These are phyloP conservation scores for Zygnema cylindricum DNA, from an alignment of 139 green algal species.

Conservation along the genomic window DNA sequence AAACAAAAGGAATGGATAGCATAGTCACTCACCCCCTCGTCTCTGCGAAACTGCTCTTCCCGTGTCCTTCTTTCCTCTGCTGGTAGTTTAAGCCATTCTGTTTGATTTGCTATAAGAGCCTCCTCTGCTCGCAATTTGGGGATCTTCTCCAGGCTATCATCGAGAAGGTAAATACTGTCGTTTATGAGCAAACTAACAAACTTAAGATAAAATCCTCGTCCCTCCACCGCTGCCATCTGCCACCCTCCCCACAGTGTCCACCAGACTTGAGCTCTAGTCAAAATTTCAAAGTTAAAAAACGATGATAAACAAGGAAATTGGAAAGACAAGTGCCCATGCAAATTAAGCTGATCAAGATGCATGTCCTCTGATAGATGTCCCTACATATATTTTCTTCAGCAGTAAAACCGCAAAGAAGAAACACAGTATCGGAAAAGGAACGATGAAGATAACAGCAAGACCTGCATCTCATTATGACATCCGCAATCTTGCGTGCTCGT, in stretches of 20 bases:
- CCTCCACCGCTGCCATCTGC: conserved; percentile 51
- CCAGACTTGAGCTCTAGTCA: too few relatives aligned
- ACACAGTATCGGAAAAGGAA: too few relatives aligned
- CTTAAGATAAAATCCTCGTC: conserved; percentile 70
- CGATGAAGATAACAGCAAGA: too few relatives aligned
- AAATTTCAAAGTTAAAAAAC: too few relatives aligned
- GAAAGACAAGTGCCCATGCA: too few relatives aligned
- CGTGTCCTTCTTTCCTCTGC: conserved; percentile 1
- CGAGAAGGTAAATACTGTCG: conserved; percentile 86
- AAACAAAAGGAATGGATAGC: background rate
- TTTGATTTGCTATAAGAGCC: conserved; percentile 71
- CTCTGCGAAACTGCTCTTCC: background rate
- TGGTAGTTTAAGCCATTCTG: conserved; percentile 50
- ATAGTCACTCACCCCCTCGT: conserved; percentile 12
- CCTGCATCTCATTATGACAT: too few relatives aligned
- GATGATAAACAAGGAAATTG: too few relatives aligned
- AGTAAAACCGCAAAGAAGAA: too few relatives aligned
- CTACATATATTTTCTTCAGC: too few relatives aligned
- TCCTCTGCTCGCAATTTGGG: conserved; percentile 67
- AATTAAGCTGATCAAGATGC: too few relatives aligned
- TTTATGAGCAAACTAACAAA: conserved; percentile 95
- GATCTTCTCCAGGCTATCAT: conserved; percentile 87
- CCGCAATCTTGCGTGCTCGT: too few relatives aligned
- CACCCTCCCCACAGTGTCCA: conserved; percentile 32
- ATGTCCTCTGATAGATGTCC: too few relatives aligned